phyloP scores from a whole-genome alignment of 2,329 filamentous ascomycete genomes.

The Aschersonia sp. region DNA sequence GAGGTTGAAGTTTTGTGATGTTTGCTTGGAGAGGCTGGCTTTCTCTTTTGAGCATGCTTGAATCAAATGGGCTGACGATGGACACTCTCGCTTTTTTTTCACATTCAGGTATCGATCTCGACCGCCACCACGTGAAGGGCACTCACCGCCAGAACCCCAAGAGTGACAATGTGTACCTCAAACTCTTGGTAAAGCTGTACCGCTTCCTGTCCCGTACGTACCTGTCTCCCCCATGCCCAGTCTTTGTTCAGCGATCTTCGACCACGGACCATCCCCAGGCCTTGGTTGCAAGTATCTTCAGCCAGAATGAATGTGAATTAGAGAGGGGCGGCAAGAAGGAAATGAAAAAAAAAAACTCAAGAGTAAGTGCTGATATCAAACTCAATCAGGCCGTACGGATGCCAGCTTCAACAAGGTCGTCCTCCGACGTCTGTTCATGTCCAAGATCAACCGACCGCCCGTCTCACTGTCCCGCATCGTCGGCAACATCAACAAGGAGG shows the following conservation, averaged over 20 bases:
- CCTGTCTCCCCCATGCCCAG: background rate
- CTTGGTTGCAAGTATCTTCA: background rate
- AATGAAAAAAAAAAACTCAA: background rate
- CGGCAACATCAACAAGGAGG: conserved; percentile 49
- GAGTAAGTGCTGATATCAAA: background rate
- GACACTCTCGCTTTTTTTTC: conserved; percentile 20
- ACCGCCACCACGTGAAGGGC: conserved; percentile 52
- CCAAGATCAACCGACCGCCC: conserved; percentile 92
- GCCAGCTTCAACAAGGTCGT: conserved; percentile 97
- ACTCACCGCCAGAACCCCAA: conserved; percentile 89
- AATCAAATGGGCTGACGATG: conserved; percentile 45
- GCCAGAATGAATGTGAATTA: background rate
- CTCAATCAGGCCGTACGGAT: conserved; percentile 70
- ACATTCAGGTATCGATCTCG: conserved; percentile 53
- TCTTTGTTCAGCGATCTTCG: no score
- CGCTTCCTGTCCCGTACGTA: conserved; percentile 87
- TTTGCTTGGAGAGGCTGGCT: conserved; percentile 4
- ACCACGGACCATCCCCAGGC: no score
- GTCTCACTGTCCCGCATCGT: conserved; percentile 88
- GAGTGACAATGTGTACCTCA: conserved; percentile 96
- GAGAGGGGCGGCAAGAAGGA: no score
- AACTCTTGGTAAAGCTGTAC: conserved; percentile 96
- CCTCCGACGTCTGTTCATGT: conserved; percentile 95
- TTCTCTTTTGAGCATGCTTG: conserved; percentile 44
- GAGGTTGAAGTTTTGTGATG: background rate